Percentiles rank a stretch among this genome's conserved stretches.
Conservation (phyloP, 1,139 yeast genomes). For the Meyerozyma smithsonii region DNA sequence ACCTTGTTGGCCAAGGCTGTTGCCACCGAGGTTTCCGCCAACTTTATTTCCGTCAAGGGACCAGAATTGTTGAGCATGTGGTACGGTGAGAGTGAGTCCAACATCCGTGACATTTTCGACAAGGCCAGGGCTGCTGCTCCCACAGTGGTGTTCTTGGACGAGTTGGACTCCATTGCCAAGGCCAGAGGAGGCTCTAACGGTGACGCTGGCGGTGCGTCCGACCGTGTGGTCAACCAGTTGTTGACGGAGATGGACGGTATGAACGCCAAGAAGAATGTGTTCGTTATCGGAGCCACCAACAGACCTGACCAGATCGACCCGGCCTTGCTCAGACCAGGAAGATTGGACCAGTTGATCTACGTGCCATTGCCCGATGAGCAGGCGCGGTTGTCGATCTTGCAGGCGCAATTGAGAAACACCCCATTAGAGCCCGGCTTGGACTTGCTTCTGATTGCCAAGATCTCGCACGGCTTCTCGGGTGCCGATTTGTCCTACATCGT, state of each 20-base stretch:
- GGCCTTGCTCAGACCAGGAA: slow-evolving; percentile 97
- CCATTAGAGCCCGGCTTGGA: slow-evolving; percentile 97
- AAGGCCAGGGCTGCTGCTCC: slow-evolving; percentile 99
- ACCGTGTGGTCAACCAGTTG: slow-evolving; percentile 96
- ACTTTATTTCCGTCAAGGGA: slow-evolving; percentile 94
- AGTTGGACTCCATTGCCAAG: slow-evolving; percentile 95
- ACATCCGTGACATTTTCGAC: slow-evolving; percentile 94
- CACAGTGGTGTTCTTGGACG: slow-evolving; percentile 95
- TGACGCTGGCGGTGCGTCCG: slow-evolving; percentile 98
- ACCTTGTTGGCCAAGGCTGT: slow-evolving; percentile 96
- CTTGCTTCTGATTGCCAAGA: slow-evolving; percentile 81
- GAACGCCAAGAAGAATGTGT: slow-evolving; percentile 98
- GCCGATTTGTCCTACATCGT: slow-evolving; percentile 97
- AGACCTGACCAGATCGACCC: slow-evolving; percentile 99
- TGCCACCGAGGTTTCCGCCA: slow-evolving; percentile 96
- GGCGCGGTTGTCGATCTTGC: slow-evolving; percentile 88
- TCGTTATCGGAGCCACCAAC: slow-evolving; percentile 98
- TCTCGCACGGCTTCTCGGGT: slow-evolving; percentile 96
- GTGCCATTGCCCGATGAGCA: slow-evolving; percentile 97
- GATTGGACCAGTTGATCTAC: slow-evolving; percentile 96
- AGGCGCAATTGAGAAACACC: slow-evolving; percentile 96
- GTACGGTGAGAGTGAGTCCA: slow-evolving; percentile 98
- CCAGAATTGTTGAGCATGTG: slow-evolving; percentile 98
- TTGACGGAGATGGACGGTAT: slow-evolving; percentile 99
- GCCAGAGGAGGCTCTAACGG: slow-evolving; percentile 91